Percentiles rank a stretch among this genome's conserved stretches.
phyloP scores from a whole-genome alignment of 768 basidiomycete genomes.

The Tricholoma bakamatsutake region DNA sequence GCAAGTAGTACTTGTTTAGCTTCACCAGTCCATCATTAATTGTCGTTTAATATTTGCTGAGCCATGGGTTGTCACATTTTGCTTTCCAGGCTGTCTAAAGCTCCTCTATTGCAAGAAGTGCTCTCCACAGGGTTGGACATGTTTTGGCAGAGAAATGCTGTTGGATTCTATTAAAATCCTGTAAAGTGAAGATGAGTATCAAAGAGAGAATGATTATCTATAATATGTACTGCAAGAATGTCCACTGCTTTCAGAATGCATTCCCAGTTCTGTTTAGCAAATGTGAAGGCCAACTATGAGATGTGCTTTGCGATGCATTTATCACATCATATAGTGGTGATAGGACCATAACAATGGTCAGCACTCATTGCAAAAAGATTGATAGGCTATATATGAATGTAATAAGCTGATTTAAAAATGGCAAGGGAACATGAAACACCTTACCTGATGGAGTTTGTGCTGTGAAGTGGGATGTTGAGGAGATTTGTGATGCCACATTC shows the following conservation, averaged over 20 bases:
- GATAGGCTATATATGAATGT: background rate
- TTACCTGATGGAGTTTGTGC: background rate
- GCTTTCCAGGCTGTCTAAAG: no score
- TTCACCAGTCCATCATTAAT: constrained; percentile 11
- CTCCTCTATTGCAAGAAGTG: background rate
- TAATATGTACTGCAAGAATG: background rate
- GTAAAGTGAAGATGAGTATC: no score
- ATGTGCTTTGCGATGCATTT: background rate
- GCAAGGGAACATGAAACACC: background rate
- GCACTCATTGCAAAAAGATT: background rate
- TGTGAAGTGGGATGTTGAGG: background rate
- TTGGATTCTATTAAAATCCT: no score
- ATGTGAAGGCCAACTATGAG: background rate
- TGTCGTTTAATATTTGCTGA: constrained; percentile 3
- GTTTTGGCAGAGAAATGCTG: background rate
- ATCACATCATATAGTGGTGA: background rate
- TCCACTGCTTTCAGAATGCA: background rate
- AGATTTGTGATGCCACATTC: background rate
- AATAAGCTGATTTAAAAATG: background rate
- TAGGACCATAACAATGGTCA: background rate
- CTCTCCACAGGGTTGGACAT: background rate
- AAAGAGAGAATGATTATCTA: background rate
- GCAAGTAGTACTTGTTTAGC: constrained; percentile 12
- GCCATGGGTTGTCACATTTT: background rate
- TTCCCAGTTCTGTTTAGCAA: background rate